Evolutionary conservation across 768 basidiomycete species (phyloP).

Genomic region (Russula foetens): DNA sequence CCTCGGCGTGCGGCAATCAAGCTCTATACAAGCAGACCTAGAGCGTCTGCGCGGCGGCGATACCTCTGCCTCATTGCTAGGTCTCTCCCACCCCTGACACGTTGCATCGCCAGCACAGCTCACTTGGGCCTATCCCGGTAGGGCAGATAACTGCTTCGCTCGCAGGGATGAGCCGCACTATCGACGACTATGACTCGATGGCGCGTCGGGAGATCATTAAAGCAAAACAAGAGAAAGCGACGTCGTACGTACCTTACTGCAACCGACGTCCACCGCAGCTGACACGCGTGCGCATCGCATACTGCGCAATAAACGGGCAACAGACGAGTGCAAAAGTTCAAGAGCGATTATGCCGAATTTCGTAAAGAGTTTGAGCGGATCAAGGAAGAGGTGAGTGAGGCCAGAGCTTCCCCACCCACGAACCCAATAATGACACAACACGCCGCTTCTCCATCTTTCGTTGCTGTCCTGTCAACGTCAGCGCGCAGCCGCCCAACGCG

Average conservation of each 20-base stretch:
- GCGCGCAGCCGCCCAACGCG: slow-evolving; percentile 52
- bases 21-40: slow-evolving; percentile 80
- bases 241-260: slow-evolving; percentile 49
- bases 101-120: slow-evolving; percentile 14
- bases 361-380: slow-evolving; percentile 73
- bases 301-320: background rate
- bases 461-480: slow-evolving; percentile 27
- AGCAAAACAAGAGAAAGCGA: slow-evolving; percentile 93
- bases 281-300: background rate
- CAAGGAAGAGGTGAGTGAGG: slow-evolving; percentile 45
- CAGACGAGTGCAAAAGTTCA: slow-evolving; percentile 91
- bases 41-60: slow-evolving; percentile 78
- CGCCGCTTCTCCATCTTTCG: too few relatives aligned
- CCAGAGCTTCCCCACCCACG: too few relatives aligned
- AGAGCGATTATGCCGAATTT: slow-evolving; percentile 77
- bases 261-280: background rate
- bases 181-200: slow-evolving; percentile 97
- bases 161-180: slow-evolving; percentile 87
- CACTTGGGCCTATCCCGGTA: slow-evolving; percentile 30
- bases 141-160: slow-evolving; percentile 98
- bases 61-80: slow-evolving; percentile 70
- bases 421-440: too few relatives aligned
- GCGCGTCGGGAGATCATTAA: slow-evolving; percentile 94
- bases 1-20: slow-evolving; percentile 85
- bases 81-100: slow-evolving; percentile 38